Conservation (phyloP, 345 rosid species). For the Eucalyptus guilfoylei region DNA sequence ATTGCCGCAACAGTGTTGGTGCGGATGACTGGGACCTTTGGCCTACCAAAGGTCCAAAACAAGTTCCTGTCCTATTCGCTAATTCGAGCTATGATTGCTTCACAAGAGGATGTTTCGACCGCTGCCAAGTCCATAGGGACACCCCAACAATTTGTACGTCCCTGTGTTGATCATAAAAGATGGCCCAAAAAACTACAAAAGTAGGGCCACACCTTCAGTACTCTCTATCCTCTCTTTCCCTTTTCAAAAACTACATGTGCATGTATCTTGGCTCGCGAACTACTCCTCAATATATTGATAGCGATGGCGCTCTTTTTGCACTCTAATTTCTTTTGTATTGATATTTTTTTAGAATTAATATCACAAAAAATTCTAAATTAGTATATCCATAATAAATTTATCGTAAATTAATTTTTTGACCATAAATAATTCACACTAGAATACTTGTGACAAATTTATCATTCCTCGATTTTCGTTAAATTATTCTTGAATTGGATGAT, state of each 20-base stretch:
- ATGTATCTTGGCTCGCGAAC: neutral
- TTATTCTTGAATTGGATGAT: accelerated
- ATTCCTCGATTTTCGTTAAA: accelerated
- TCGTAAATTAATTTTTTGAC: too few species aligned
- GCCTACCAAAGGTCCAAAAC: neutral
- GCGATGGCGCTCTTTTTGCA: neutral
- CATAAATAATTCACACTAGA: accelerated
- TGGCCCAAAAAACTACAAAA: neutral
- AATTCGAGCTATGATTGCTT: neutral
- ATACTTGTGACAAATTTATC: too few species aligned
- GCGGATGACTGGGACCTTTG: neutral
- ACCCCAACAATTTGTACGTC: neutral
- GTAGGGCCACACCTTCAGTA: neutral
- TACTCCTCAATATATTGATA: neutral
- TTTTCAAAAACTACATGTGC: neutral
- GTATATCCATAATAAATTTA: accelerated
- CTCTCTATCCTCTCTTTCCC: neutral
- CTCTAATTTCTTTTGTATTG: neutral
- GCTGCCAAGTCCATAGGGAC: neutral
- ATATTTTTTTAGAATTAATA: neutral
- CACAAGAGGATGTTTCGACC: neutral
- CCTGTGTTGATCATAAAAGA: neutral
- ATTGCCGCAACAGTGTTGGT: neutral
- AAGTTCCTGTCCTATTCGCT: neutral
- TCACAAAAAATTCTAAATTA: too few species aligned